Base-by-base conservation (phyloP, 1,284 basidiomycete species). In the Lentinula novae-zelandiae region DNA sequence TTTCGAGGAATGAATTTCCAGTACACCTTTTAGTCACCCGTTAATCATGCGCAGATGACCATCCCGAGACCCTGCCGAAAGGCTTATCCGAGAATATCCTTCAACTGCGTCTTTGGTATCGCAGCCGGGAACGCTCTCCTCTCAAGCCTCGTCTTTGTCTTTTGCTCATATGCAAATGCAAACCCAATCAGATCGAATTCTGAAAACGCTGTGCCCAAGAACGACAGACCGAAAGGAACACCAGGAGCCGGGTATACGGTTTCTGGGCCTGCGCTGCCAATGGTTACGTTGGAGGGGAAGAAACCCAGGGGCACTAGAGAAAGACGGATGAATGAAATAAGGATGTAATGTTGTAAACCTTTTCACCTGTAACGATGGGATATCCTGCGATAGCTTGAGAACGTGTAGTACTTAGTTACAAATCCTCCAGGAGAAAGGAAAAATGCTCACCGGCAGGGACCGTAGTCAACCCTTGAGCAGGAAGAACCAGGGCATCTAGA, bases 161-260 rank as follows among this genome's bases (percentile, higher is more conserved):
- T 76, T 65, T 88, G 85, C 67, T 89, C 86, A 66, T 85, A 88
- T 1, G 86, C 85, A 70, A 80, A 87, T 3, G 79, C 87, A 58
- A 82, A 80, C 0, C 79, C 74, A 55, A 89, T 75, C 38, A 89
- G 73, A 31, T 81, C 68, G 60, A 82, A 83, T 63, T 89, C 87
- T 59, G 80, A 82, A 71, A 80, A 88, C 4, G 85, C 85, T 2
- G 82, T 84, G 2, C 85, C 83, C 15, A 87, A 67, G 72, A 89
- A 88, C 0, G 82, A 81, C 2, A 89, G 70, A 0, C 87, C 87
- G 54, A 87, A 82, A 0, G 87, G 87, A 3, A 83, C 75, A n/a
- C 84, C 82, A 0, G 85, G 85, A 0, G 82, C 83, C 0, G 82
- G 82, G 60, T 80, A 81, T 1, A 82, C 73, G 12, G 82, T 77